A percentile compares a stretch with the other conserved stretches of the same genome.
Conservation (phyloP, 768 basidiomycete genomes). For the Leccinum arenicola region DNA sequence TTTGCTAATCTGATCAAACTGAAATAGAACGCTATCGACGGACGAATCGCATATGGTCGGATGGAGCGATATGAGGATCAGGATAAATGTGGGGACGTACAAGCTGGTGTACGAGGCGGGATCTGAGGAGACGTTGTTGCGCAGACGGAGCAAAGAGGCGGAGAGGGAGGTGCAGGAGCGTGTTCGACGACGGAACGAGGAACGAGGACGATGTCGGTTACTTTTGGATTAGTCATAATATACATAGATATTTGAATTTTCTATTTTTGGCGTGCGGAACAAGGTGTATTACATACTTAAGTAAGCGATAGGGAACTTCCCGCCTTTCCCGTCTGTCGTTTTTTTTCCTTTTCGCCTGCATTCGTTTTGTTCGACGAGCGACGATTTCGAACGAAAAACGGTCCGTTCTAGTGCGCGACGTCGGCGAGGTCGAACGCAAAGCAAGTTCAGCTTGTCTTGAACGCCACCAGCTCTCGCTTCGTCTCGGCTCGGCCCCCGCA, state of each 20-base stretch:
- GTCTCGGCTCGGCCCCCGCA: slow-evolving; percentile 15
- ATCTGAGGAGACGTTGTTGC: slow-evolving; percentile 55
- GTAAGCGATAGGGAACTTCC: slow-evolving; percentile 8
- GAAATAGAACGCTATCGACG: slow-evolving; percentile 53
- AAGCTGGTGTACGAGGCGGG: slow-evolving; percentile 67
- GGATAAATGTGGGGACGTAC: slow-evolving; percentile 59
- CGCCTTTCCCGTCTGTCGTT: slow-evolving; percentile 7
- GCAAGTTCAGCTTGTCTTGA: not conserved
- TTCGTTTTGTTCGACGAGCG: not conserved
- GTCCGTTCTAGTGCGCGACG: not conserved
- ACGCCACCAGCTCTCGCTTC: not conserved
- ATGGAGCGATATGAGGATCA: slow-evolving; percentile 38
- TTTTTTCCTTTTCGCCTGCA: slow-evolving; percentile 3
- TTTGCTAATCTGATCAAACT: slow-evolving; percentile 24
- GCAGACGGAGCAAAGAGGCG: slow-evolving; percentile 34
- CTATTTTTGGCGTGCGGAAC: slow-evolving; percentile 20
- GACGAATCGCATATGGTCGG: slow-evolving; percentile 23
- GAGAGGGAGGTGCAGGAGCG: slow-evolving; percentile 33
- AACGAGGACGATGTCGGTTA: slow-evolving; percentile 47
- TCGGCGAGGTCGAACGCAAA: not conserved
- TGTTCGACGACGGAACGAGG: slow-evolving; percentile 51
- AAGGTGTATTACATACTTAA: slow-evolving; percentile 22
- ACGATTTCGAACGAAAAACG: not conserved
- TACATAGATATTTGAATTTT: not conserved
- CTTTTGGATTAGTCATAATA: slow-evolving; percentile 16